Percentiles rank a stretch among this genome's conserved stretches.
Evolutionary conservation across 495 filamentous ascomycete genomes (phyloP).

Genomic region (Massariosphaeria phaeospora): DNA sequence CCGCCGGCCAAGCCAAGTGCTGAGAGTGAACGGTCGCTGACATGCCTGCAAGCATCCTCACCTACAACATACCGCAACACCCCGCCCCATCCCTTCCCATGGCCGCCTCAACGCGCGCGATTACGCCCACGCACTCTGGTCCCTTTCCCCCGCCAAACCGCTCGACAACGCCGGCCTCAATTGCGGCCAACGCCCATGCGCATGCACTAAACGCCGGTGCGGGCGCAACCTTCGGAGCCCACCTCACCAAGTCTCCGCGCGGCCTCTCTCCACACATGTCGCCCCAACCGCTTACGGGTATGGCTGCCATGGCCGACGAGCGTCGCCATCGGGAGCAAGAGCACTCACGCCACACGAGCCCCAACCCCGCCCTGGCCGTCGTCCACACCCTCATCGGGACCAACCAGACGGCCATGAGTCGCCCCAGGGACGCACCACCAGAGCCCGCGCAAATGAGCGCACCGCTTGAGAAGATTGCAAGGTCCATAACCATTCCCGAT

Average conservation of each 20-base stretch:
- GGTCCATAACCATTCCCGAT: conserved; percentile 42
- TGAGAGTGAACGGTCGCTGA: conserved; percentile 17
- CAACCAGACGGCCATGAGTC: conserved; percentile 49
- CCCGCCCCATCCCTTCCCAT: conserved; percentile 6
- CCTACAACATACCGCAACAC: background rate
- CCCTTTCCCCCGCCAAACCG: conserved; percentile 32
- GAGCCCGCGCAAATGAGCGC: conserved; percentile 42
- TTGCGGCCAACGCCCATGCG: conserved; percentile 18
- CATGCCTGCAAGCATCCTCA: conserved; percentile 1
- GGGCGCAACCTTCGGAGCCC: conserved; percentile 27
- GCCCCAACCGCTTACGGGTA: conserved; percentile 48
- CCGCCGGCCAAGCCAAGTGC: too few species aligned
- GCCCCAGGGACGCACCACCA: conserved; percentile 44
- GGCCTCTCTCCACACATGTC: conserved; percentile 48
- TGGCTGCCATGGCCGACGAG: conserved; percentile 54
- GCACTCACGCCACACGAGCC: conserved; percentile 43
- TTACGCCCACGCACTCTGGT: conserved; percentile 37
- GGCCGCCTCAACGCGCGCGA: conserved; percentile 34
- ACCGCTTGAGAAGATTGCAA: conserved; percentile 40
- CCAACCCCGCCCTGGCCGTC: conserved; percentile 51
- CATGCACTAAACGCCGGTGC: conserved; percentile 8
- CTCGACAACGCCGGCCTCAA: conserved; percentile 35
- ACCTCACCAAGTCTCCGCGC: conserved; percentile 49
- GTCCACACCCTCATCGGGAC: conserved; percentile 53
- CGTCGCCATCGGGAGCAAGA: conserved; percentile 48